These are phyloP conservation scores for Pontederia paniculata DNA, from an alignment of 176 grass and related monocot species.

Conservation along the genomic window DNA sequence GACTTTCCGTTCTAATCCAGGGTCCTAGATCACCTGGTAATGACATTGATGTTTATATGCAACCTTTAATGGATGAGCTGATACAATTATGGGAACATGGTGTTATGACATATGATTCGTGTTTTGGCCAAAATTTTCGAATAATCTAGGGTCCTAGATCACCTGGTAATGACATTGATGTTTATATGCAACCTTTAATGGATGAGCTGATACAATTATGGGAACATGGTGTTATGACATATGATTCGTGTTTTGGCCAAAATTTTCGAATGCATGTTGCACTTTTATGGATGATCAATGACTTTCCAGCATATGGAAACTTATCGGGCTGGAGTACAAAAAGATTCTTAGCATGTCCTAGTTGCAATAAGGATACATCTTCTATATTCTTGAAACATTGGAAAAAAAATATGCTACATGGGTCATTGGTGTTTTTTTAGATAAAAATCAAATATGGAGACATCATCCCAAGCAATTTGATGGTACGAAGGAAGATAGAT, in stretches of 20 bases:
- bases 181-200: neutral
- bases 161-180: neutral
- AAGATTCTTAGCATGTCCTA: slow-evolving; percentile 9
- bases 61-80: too few species aligned
- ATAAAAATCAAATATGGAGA: slow-evolving; percentile 4
- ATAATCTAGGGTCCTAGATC: too few species aligned
- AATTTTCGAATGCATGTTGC: slow-evolving; percentile 7
- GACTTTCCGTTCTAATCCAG: too few species aligned
- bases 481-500: neutral
- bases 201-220: neutral
- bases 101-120: too few species aligned
- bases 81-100: too few species aligned
- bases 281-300: slow-evolving; percentile 28
- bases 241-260: neutral
- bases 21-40: too few species aligned
- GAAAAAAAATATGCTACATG: slow-evolving; percentile 11
- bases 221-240: neutral
- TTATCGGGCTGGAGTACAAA: slow-evolving; percentile 17
- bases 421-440: slow-evolving; percentile 18
- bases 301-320: slow-evolving; percentile 28
- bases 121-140: too few species aligned
- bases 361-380: slow-evolving; percentile 7
- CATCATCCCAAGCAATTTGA: slow-evolving; percentile 10
- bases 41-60: too few species aligned
- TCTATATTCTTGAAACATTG: neutral